Base-by-base conservation (phyloP, 305 asterid genomes). In the Lippia alba region DNA sequence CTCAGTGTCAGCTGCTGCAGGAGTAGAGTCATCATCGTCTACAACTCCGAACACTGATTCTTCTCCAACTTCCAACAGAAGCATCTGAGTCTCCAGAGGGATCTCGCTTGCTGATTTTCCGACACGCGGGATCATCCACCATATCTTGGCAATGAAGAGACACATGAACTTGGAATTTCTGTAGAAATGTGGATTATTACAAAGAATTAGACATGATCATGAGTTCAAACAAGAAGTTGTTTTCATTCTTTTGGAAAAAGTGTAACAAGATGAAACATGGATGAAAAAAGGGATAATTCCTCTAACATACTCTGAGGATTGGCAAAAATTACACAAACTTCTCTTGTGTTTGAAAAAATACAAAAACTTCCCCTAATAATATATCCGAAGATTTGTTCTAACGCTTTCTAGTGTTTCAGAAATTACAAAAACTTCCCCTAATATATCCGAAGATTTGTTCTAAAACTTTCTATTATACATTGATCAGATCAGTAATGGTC, bases 101-200 rank as follows among this genome's bases (percentile, higher is more conserved):
- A 83, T 76, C 11, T 83, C 87, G n/a, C 77, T 75, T 0, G 77
- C 85, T 7, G 78, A 81, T 49, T 62, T 83, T 63, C 91, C 91
- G 1, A 81, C 74, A 12, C 88, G 82, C 0, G 91, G 90, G 55
- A 81, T 81, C 90, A 85, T 85, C 90, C 90, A 85, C 90, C 90
- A 85, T 61, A 85, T 82, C 72, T 85, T 85, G 56, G 66, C 77
- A 4, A 70, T 67, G 50, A 83, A 85, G 4, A 83, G 86, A 54
- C 88, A 77, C 78, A 85, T 24, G 75, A 85, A 83, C 73, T 75
- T 79, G 78, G 58, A 76, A 17, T 80, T 67, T 69, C 88, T 85
- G 80, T 6, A 33, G 58, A 30, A 45, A 30, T 24, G 56, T 65
- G 18, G 11, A 65, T 7, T 17, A 44, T 20, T 1, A 9, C 32